Evolutionary conservation across 2,329 filamentous ascomycete genomes (phyloP), one percentile per base, ranked within the genome.

Genomic region (Alternaria panax): DNA sequence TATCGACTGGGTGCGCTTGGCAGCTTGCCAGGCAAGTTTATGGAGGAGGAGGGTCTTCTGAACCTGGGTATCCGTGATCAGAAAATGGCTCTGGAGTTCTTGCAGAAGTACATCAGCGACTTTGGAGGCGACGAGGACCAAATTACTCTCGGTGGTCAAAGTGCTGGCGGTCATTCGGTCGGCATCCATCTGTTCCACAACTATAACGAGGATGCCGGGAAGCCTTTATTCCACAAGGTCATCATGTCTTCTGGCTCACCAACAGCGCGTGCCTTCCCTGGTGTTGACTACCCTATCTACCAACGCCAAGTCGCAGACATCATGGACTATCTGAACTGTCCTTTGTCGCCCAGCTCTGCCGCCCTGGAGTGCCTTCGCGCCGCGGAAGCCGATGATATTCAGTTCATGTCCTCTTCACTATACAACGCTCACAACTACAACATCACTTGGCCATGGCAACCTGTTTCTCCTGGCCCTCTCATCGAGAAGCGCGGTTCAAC

Each of bases 381-480:
- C 1, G 78, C 76, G 0, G 74, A 80, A 11, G 68, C 80, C 2
- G 54, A 65, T 4, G 71, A 74, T 1, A 80, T 84, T 36, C 76
- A 78, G 57, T 56, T 77, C 43, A 67, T 80, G 18, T 81, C 80
- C 34, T 72, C 74, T 0, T 74, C 75, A 20, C 54, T 83, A 3
- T 83, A 78, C 55, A 66, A 74, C 2, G 74, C 78, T 0, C 78
- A 79, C 4, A 68, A 79, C 5, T 75, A 76, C 16, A 76, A 75
- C 36, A 69, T 81, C 25, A 83, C 80, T 0, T 84, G 82, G 82
- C 82, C 82, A 0, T 84, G 81, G 69, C 82, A 84, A 51, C 82
- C 82, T 1, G 78, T 79, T 0, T 80, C 81, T 0, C 80, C 81
- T 0, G 82, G 81, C 0, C 79, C 79, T 0, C 57, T 84, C 0